Percentiles rank a stretch among this genome's conserved stretches.
These are phyloP conservation scores for Apiotrichum siamense DNA, from an alignment of 1,284 basidiomycete species.

Conservation along the genomic window DNA sequence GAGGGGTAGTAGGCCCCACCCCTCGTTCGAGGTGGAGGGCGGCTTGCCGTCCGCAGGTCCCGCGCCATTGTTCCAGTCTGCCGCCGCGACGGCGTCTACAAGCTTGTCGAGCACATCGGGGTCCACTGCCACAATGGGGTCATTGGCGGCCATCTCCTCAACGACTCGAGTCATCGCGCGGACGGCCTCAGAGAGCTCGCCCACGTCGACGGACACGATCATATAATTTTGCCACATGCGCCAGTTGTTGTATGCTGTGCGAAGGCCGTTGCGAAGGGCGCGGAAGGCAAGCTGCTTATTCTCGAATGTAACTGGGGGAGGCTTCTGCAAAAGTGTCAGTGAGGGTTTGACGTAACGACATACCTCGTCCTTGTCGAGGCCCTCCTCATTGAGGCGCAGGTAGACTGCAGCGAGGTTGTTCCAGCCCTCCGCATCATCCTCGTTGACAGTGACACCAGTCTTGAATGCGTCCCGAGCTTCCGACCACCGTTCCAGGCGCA, in stretches of 20 bases:
- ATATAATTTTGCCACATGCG: constrained; percentile 98
- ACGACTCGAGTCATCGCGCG: constrained; percentile 77
- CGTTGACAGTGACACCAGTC: constrained; percentile 81
- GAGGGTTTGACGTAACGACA: not conserved
- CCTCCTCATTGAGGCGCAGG: constrained; percentile 63
- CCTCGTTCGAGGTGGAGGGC: constrained; percentile 56
- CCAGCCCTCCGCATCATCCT: constrained; percentile 97
- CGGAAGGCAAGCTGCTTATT: constrained; percentile 85
- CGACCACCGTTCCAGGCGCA: constrained; percentile 74
- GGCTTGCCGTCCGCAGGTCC: constrained; percentile 32
- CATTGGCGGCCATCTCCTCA: constrained; percentile 62
- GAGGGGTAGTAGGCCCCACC: constrained; percentile 58
- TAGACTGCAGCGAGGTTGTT: constrained; percentile 95
- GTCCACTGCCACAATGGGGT: constrained; percentile 63
- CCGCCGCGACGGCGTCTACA: constrained; percentile 73
- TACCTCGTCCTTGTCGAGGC: constrained; percentile 26
- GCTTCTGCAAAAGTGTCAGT: constrained; percentile 1
- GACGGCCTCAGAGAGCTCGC: constrained; percentile 80
- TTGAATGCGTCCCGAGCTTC: constrained; percentile 77
- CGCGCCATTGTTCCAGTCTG: constrained; percentile 43
- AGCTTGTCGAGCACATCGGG: constrained; percentile 79
- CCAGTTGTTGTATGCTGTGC: constrained; percentile 84
- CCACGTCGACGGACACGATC: constrained; percentile 87
- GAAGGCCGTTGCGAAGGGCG: constrained; percentile 86
- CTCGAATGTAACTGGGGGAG: constrained; percentile 43